These are phyloP conservation scores for Wickerhamiella bombiphila DNA, from an alignment of 805 yeast species.

Conservation along the genomic window DNA sequence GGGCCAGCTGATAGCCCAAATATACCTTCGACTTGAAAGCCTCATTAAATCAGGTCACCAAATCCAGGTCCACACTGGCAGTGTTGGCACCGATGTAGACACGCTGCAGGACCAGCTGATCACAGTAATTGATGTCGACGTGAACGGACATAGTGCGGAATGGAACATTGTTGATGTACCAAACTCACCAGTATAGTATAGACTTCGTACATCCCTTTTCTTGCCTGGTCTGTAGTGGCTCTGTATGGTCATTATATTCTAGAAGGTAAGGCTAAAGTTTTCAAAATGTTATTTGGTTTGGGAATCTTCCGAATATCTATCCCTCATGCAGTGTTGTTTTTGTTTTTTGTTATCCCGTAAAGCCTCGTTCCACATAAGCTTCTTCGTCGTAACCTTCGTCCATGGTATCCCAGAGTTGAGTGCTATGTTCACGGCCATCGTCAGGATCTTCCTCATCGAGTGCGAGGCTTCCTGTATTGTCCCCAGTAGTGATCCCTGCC, in stretches of 20 bases:
- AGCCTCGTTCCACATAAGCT: conserved; percentile 5
- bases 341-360: conserved; percentile 1
- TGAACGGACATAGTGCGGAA: conserved; percentile 24
- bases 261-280: no score
- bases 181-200: neutral
- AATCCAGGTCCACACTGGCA: conserved; percentile 14
- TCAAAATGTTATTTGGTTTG: no score
- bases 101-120: conserved; percentile 18
- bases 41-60: conserved; percentile 14
- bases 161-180: conserved; percentile 24
- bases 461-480: no score
- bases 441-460: no score
- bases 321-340: no score
- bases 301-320: no score
- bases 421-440: no score
- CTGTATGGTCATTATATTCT: no score
- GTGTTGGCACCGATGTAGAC: conserved; percentile 14
- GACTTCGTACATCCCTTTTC: neutral
- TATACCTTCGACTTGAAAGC: conserved; percentile 17
- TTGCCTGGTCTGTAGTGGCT: no score
- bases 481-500: no score
- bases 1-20: conserved; percentile 21
- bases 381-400: conserved; percentile 6
- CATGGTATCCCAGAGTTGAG: neutral
- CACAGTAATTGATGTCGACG: conserved; percentile 18